These are phyloP conservation scores for Diversispora epigaea DNA, from an alignment of 192 early-diverging fungal genomes.

Conservation along the genomic window DNA sequence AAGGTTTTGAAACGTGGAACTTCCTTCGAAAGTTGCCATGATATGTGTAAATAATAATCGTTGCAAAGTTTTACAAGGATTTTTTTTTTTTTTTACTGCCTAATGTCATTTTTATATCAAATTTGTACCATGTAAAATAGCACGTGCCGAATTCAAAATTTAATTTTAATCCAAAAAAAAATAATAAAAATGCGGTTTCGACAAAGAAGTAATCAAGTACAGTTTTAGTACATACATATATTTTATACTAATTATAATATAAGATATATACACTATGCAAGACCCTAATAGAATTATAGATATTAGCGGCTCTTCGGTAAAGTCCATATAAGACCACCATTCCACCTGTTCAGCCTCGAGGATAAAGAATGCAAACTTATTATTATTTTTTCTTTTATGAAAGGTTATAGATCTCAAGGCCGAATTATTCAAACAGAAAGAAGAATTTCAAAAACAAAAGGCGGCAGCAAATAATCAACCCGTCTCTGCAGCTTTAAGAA, in stretches of 20 bases:
- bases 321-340: neutral
- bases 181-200: no score
- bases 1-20: conserved; percentile 16
- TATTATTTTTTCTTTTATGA: neutral
- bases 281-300: neutral
- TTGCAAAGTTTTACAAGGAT: no score
- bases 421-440: conserved; percentile 31
- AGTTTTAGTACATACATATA: no score
- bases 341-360: neutral
- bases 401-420: conserved; percentile 32
- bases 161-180: neutral
- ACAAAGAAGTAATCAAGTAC: no score
- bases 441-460: conserved; percentile 32
- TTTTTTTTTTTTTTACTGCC: no score
- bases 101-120: neutral
- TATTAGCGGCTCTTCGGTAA: conserved; percentile 31
- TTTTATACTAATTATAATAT: no score
- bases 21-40: conserved; percentile 3
- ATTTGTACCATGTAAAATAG: neutral
- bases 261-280: conserved; percentile 22
- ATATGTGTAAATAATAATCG: no score
- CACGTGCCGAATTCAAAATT: neutral
- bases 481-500: neutral
- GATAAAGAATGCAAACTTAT: neutral
- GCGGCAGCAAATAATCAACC: conserved; percentile 7